A percentile compares a stretch with the other conserved stretches of the same genome.
phyloP scores from a whole-genome alignment of 495 filamentous ascomycete genomes.

The Penicillium chermesinum region DNA sequence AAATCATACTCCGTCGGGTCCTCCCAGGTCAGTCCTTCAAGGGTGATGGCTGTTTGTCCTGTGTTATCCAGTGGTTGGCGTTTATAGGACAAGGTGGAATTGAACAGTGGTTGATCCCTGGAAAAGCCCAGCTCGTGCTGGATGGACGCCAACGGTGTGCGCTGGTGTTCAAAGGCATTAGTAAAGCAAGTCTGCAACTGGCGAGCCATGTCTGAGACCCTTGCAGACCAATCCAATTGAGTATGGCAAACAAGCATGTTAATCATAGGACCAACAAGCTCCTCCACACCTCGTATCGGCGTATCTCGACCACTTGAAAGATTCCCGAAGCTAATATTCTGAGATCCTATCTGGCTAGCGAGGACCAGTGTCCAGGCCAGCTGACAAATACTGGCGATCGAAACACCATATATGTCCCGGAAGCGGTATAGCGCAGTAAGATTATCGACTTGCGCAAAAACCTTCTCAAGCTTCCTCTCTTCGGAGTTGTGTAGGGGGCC shows the following conservation, averaged over 20 bases:
- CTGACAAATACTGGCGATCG: slow-evolving; percentile 28
- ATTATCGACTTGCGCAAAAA: too few species aligned
- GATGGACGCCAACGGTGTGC: slow-evolving; percentile 32
- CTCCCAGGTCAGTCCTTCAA: not conserved
- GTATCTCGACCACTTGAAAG: slow-evolving; percentile 24
- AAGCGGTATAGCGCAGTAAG: slow-evolving; percentile 8
- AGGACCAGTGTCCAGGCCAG: slow-evolving; percentile 39
- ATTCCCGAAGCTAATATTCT: slow-evolving; percentile 37
- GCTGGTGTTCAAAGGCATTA: slow-evolving; percentile 32
- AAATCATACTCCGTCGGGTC: not conserved
- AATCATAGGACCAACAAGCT: slow-evolving; percentile 33
- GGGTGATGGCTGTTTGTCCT: not conserved
- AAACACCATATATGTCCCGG: slow-evolving; percentile 13
- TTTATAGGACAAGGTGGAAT: not conserved
- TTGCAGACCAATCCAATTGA: not conserved
- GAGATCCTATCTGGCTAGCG: slow-evolving; percentile 27
- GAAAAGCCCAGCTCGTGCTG: not conserved
- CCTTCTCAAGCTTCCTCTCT: too few species aligned
- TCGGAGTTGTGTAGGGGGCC: too few species aligned
- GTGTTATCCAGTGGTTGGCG: not conserved
- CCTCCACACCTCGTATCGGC: slow-evolving; percentile 24
- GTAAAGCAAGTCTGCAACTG: slow-evolving; percentile 33
- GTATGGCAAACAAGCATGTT: slow-evolving; percentile 30
- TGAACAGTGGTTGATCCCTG: slow-evolving; percentile 1
- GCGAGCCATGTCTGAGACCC: slow-evolving; percentile 24